Evolutionary conservation across 805 yeast species (phyloP).

Genomic region (Zygosaccharomyces kombuchaensis): DNA sequence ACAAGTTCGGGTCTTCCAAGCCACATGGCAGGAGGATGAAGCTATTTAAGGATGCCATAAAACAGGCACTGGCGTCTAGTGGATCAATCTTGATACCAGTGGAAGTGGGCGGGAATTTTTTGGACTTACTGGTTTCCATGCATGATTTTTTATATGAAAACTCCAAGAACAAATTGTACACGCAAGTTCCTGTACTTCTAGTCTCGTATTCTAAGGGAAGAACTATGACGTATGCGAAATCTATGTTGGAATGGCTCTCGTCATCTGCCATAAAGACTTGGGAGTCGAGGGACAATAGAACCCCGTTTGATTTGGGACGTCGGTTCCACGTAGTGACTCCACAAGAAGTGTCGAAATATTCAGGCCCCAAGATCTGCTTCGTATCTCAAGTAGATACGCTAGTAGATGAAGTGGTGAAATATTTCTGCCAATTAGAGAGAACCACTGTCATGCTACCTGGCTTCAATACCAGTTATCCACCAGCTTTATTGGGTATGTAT

Average conservation of each 20-base stretch:
- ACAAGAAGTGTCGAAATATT: constrained; percentile 48
- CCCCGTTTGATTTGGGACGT: constrained; percentile 70
- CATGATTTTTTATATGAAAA: constrained; percentile 53
- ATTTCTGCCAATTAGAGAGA: constrained; percentile 57
- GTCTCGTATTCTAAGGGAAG: constrained; percentile 78
- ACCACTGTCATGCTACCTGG: constrained; percentile 71
- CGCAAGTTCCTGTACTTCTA: constrained; percentile 63
- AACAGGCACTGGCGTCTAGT: constrained; percentile 35
- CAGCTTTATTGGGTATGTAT: constrained; percentile 16
- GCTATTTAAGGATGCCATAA: constrained; percentile 61
- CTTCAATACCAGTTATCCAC: constrained; percentile 20
- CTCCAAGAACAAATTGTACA: constrained; percentile 34
- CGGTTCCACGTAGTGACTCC: constrained; percentile 55
- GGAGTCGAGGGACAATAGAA: constrained; percentile 60
- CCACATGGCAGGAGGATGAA: constrained; percentile 63
- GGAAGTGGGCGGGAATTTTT: constrained; percentile 70
- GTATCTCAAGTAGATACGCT: constrained; percentile 66
- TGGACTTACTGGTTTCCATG: constrained; percentile 72
- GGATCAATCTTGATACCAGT: constrained; percentile 84
- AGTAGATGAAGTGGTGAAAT: constrained; percentile 48
- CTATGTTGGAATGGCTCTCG: constrained; percentile 95
- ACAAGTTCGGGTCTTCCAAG: constrained; percentile 53
- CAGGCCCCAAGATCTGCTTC: constrained; percentile 76
- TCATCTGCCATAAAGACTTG: constrained; percentile 78
- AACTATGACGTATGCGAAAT: constrained; percentile 72